phyloP scores from a whole-genome alignment of 2,329 filamentous ascomycete species.

The Zarea fungicola region DNA sequence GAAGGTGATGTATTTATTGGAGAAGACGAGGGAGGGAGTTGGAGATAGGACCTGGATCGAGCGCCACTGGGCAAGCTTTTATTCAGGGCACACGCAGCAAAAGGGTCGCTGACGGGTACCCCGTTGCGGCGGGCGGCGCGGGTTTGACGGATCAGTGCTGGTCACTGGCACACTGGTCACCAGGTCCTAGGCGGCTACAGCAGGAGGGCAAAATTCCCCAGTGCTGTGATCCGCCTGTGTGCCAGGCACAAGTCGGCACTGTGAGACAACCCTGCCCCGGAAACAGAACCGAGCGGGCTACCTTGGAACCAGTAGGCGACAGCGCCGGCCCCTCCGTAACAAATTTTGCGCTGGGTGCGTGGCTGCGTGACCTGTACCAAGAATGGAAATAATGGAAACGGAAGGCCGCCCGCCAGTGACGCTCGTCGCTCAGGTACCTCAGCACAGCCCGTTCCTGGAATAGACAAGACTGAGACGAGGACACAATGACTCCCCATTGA shows the following conservation, averaged over 20 bases:
- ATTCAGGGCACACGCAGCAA: conserved; percentile 2
- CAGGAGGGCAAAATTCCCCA: too few species aligned
- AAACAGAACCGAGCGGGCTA: too few species aligned
- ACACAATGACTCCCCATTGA: too few species aligned
- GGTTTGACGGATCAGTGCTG: conserved; percentile 1
- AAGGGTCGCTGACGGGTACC: not conserved
- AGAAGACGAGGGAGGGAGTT: conserved; percentile 3
- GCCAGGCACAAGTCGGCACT: too few species aligned
- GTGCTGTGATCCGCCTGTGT: too few species aligned
- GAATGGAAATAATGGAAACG: not conserved
- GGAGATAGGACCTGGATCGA: not conserved
- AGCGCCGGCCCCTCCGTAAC: not conserved
- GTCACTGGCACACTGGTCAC: not conserved
- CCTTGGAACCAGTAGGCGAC: too few species aligned
- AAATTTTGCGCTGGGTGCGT: conserved; percentile 8
- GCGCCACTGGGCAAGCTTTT: not conserved
- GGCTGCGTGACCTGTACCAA: not conserved
- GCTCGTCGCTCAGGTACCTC: conserved; percentile 4
- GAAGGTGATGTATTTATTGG: not conserved
- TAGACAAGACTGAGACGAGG: not conserved
- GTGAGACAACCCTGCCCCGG: too few species aligned
- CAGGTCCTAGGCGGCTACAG: too few species aligned
- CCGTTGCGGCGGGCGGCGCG: conserved; percentile 3
- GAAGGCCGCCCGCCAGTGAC: not conserved
- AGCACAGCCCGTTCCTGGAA: conserved; percentile 9